phyloP scores from a whole-genome alignment of 495 filamentous ascomycete species.

The Penicillium taxi region DNA sequence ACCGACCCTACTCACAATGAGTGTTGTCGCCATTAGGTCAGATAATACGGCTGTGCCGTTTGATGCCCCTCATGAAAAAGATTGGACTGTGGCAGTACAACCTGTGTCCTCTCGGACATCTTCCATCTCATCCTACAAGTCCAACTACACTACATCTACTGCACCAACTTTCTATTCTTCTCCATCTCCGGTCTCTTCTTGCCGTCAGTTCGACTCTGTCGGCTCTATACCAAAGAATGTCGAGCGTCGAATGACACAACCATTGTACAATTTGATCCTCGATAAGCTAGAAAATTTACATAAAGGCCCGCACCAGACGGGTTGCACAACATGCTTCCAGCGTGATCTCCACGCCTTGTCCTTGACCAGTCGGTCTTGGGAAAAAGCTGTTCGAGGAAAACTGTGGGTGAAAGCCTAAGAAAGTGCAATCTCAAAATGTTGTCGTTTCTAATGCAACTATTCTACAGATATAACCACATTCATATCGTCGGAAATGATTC shows the following conservation, averaged over 20 bases:
- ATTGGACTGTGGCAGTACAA: constrained; percentile 25
- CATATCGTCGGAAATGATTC: constrained; percentile 64
- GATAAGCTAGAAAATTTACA: constrained; percentile 45
- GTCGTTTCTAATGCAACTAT: background rate
- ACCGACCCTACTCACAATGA: constrained; percentile 28
- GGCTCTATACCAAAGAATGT: constrained; percentile 27
- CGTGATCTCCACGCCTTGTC: constrained; percentile 63
- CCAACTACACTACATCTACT: constrained; percentile 33
- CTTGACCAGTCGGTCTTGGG: constrained; percentile 58
- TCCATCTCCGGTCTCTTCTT: constrained; percentile 29
- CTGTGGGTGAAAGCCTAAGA: constrained; percentile 43
- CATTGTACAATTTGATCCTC: constrained; percentile 50
- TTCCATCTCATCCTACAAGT: constrained; percentile 36
- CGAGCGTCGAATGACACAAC: constrained; percentile 44
- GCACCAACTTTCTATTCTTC: constrained; percentile 34
- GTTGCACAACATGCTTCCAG: constrained; percentile 71
- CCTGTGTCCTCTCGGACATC: constrained; percentile 30
- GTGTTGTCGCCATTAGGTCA: constrained; percentile 38
- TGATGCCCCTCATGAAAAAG: constrained; percentile 19
- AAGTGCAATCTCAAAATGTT: background rate
- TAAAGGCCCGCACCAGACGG: constrained; percentile 30
- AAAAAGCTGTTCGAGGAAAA: constrained; percentile 54
- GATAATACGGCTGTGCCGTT: constrained; percentile 30
- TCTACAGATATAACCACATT: constrained; percentile 57
- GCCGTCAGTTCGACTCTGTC: constrained; percentile 31